Conservation (phyloP, 192 early-diverging fungal genomes). For the Umbelopsis ramanniana region DNA sequence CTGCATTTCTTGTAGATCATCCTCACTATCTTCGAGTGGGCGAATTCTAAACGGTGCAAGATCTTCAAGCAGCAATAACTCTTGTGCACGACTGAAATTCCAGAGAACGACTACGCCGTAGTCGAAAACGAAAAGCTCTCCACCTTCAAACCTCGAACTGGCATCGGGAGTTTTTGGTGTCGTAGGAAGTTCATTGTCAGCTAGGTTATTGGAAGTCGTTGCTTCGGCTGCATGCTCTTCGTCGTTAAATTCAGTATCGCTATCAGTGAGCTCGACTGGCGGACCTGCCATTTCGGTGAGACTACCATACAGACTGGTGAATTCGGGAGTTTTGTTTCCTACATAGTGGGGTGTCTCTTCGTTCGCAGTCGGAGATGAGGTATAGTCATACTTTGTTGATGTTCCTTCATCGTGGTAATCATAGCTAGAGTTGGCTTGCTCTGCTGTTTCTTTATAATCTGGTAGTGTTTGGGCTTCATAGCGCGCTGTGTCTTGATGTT, state of each 20-base stretch:
- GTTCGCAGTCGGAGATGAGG: not conserved
- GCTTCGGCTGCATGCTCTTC: not conserved
- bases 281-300: not conserved
- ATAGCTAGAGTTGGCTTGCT: no score
- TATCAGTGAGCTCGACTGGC: not conserved
- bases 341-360: not conserved
- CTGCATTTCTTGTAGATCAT: conserved; percentile 58
- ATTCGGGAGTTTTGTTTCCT: not conserved
- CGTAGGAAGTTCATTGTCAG: not conserved
- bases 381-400: conserved; percentile 6
- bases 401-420: not conserved
- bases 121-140: conserved; percentile 62
- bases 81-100: conserved; percentile 59
- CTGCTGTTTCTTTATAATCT: not conserved
- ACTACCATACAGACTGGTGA: not conserved
- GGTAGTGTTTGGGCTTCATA: conserved; percentile 10
- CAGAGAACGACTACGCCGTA: conserved; percentile 66
- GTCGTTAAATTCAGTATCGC: not conserved
- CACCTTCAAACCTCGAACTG: conserved; percentile 43
- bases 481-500: not conserved
- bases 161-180: not conserved
- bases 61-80: conserved; percentile 54
- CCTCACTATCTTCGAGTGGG: conserved; percentile 42
- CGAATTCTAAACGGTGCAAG: conserved; percentile 43
- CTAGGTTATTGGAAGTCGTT: not conserved